A percentile compares a stretch with the other conserved stretches of the same genome.
Evolutionary conservation across 202 grass and related monocot genomes (phyloP).

Genomic region (Panicum virgatum): DNA sequence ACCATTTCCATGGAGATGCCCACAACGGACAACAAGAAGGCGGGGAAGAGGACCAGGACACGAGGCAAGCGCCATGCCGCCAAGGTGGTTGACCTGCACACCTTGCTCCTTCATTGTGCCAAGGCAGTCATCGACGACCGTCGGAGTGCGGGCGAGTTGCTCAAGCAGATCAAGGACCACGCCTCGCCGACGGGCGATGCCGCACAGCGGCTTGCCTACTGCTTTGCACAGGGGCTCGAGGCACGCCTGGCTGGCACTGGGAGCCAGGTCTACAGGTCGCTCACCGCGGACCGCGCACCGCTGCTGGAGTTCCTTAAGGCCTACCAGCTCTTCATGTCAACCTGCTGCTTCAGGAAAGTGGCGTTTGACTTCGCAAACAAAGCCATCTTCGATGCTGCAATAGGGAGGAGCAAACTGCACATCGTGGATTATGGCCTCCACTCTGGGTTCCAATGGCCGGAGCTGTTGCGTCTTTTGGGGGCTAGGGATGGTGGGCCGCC

Average conservation of each 20-base stretch:
- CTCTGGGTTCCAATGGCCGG: conserved; percentile 62
- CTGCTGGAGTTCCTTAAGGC: conserved; percentile 49
- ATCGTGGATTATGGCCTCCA: conserved; percentile 55
- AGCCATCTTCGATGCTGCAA: conserved; percentile 35
- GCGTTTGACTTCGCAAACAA: conserved; percentile 42
- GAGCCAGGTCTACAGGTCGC: conserved; percentile 48
- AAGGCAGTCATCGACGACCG: not conserved
- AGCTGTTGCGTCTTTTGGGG: conserved; percentile 36
- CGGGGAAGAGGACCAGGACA: not conserved
- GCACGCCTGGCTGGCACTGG: conserved; percentile 55
- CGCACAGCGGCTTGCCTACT: conserved; percentile 53
- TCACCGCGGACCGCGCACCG: conserved; percentile 32
- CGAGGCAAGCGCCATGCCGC: not conserved
- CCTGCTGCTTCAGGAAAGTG: conserved; percentile 56
- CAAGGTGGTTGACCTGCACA: conserved; percentile 28
- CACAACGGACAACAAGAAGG: not conserved
- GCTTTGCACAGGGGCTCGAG: conserved; percentile 57
- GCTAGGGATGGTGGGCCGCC: conserved; percentile 35
- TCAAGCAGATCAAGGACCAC: conserved; percentile 58
- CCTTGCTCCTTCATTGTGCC: conserved; percentile 7
- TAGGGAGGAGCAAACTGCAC: conserved; percentile 37
- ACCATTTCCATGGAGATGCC: not conserved
- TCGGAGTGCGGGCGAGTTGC: conserved; percentile 41
- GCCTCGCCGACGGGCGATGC: conserved; percentile 47
- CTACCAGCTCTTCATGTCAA: conserved; percentile 45